Evolutionary conservation across 352 stramenopile species (phyloP).

Genomic region (Pythium plurisporium): DNA sequence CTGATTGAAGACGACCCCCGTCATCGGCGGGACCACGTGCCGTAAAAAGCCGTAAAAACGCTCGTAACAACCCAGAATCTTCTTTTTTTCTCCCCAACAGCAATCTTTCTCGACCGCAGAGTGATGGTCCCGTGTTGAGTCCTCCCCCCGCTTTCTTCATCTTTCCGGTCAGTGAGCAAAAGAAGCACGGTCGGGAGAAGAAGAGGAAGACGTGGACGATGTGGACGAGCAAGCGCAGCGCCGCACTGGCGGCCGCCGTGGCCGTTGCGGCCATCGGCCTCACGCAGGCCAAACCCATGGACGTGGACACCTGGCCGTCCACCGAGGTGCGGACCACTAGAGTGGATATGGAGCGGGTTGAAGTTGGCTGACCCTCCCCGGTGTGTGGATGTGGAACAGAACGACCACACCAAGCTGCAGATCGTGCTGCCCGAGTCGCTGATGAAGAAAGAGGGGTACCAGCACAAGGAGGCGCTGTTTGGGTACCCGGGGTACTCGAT

Average conservation of each 20-base stretch:
- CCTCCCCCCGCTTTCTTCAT: slow-evolving; percentile 10
- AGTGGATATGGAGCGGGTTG: slow-evolving; percentile 8
- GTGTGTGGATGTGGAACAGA: slow-evolving; percentile 53
- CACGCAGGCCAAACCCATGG: slow-evolving; percentile 40
- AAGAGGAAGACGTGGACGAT: slow-evolving; percentile 6
- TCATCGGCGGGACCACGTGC: neutral
- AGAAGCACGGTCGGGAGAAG: neutral
- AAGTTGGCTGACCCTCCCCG: slow-evolving; percentile 12
- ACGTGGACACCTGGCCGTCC: slow-evolving; percentile 81
- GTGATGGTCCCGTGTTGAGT: slow-evolving; percentile 16
- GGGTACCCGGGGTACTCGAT: slow-evolving; percentile 93
- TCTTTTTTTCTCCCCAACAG: slow-evolving; percentile 20
- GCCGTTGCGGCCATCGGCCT: slow-evolving; percentile 19
- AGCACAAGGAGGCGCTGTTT: slow-evolving; percentile 96
- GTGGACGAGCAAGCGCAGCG: slow-evolving; percentile 17
- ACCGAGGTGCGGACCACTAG: slow-evolving; percentile 45
- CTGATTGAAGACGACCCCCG: neutral
- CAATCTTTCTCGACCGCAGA: slow-evolving; percentile 9
- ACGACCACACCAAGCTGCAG: slow-evolving; percentile 87
- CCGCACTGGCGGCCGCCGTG: slow-evolving; percentile 19
- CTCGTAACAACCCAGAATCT: slow-evolving; percentile 20
- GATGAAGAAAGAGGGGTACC: slow-evolving; percentile 92
- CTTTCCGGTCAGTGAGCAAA: slow-evolving; percentile 1
- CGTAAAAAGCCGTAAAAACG: slow-evolving; percentile 19
- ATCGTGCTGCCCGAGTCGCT: slow-evolving; percentile 84